phyloP scores from a whole-genome alignment of 768 basidiomycete species.

The Candolleomyces eurysporus region DNA sequence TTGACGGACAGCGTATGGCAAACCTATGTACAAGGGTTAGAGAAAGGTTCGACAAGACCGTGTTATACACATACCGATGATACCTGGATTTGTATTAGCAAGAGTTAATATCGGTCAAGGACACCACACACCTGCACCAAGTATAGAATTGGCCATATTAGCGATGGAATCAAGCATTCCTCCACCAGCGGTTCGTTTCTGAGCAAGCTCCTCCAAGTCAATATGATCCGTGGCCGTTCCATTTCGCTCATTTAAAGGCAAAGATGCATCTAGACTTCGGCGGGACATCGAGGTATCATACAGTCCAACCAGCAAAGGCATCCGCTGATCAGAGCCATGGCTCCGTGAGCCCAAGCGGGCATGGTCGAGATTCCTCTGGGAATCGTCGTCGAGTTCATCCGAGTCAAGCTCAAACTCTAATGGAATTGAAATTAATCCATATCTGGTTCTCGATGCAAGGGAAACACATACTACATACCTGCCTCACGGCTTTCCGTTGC shows the following conservation, averaged over 20 bases:
- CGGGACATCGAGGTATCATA: conserved; percentile 63
- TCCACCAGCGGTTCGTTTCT: conserved; percentile 66
- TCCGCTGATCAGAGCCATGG: conserved; percentile 48
- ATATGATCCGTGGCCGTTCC: conserved; percentile 36
- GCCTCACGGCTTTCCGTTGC: conserved; percentile 76
- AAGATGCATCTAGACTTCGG: conserved; percentile 54
- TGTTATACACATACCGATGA: conserved; percentile 54
- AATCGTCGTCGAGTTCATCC: conserved; percentile 70
- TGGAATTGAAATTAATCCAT: neutral
- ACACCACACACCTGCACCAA: conserved; percentile 74
- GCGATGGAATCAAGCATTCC: conserved; percentile 78
- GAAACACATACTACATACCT: conserved; percentile 53
- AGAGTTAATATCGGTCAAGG: conserved; percentile 12
- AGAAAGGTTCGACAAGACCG: neutral
- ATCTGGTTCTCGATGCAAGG: neutral
- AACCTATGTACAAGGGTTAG: conserved; percentile 42
- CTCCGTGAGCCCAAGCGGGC: conserved; percentile 27
- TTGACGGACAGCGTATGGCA: conserved; percentile 93
- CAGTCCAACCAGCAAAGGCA: conserved; percentile 80
- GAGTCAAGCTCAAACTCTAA: conserved; percentile 83
- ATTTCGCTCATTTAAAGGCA: conserved; percentile 42
- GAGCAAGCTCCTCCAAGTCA: conserved; percentile 71
- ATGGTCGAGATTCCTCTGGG: conserved; percentile 22
- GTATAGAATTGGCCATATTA: conserved; percentile 95
- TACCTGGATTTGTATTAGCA: conserved; percentile 42